Conservation (phyloP, 805 yeast species). For the Metschnikowia sp. region DNA sequence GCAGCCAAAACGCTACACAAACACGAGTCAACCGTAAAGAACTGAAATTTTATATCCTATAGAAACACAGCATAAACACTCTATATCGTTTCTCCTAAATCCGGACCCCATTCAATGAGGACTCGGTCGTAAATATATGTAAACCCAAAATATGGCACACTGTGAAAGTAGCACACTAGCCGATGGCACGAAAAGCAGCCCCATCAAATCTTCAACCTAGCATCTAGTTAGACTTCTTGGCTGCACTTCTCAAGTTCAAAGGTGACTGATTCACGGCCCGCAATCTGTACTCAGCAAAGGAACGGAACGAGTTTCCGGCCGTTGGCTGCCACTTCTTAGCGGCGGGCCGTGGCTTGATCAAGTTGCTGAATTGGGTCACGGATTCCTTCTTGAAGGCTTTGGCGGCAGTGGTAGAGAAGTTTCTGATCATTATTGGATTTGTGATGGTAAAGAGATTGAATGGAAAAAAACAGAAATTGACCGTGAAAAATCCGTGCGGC, state of each 20-base stretch:
- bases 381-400: slow-evolving; percentile 29
- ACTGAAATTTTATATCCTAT: slow-evolving; percentile 1
- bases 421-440: slow-evolving; percentile 18
- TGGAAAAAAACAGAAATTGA: not conserved
- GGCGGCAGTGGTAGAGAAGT: slow-evolving; percentile 21
- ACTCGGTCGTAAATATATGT: not conserved
- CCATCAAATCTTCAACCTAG: not conserved
- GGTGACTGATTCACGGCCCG: slow-evolving; percentile 41
- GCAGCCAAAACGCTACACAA: not conserved
- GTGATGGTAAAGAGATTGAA: not conserved
- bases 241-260: slow-evolving; percentile 25
- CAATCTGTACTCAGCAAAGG: slow-evolving; percentile 45
- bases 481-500: not conserved
- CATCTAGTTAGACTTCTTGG: slow-evolving; percentile 6
- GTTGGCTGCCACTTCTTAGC: slow-evolving; percentile 36
- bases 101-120: not conserved
- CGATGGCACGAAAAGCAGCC: not conserved
- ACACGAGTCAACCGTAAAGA: not conserved
- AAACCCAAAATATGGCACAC: no score
- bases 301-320: slow-evolving; percentile 37
- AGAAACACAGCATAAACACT: no score
- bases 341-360: slow-evolving; percentile 20
- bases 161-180: no score
- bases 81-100: not conserved
- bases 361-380: slow-evolving; percentile 23